Conservation (phyloP, 2,329 filamentous ascomycete species). For the Penicillium sp. region DNA sequence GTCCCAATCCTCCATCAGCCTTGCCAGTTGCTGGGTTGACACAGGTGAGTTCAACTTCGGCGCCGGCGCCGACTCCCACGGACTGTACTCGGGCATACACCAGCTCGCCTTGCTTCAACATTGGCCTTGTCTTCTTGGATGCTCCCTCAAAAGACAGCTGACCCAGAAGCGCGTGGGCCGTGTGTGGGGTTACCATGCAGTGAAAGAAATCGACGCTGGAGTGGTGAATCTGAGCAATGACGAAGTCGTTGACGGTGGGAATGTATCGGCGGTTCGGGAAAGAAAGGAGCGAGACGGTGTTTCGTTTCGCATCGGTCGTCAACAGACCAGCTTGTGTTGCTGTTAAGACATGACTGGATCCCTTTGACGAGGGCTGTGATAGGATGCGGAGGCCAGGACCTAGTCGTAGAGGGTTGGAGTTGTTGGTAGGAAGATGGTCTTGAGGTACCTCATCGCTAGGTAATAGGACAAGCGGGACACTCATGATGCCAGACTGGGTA, state of each 20-base stretch:
- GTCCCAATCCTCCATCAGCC: conserved; percentile 78
- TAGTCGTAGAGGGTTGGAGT: conserved; percentile 61
- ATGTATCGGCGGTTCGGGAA: conserved; percentile 55
- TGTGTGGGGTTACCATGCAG: conserved; percentile 61
- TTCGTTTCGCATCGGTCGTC: conserved; percentile 35
- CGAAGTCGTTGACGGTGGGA: conserved; percentile 70
- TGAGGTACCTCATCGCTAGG: conserved; percentile 69
- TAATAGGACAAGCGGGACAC: conserved; percentile 59
- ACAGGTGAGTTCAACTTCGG: conserved; percentile 85
- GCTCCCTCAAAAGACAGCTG: conserved; percentile 89
- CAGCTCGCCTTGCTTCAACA: conserved; percentile 63
- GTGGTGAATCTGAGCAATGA: conserved; percentile 77
- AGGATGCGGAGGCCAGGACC: conserved; percentile 77
- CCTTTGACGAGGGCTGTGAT: conserved; percentile 60
- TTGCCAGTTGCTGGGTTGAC: conserved; percentile 79
- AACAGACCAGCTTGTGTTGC: conserved; percentile 32
- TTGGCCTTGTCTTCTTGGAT: conserved; percentile 80
- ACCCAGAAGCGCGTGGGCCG: conserved; percentile 60
- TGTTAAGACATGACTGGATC: conserved; percentile 36
- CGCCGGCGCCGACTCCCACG: conserved; percentile 69
- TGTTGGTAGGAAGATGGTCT: conserved; percentile 57
- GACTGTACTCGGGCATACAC: conserved; percentile 80
- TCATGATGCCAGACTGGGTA: conserved; percentile 39
- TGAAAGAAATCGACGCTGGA: conserved; percentile 68
- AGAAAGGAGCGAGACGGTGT: conserved; percentile 29